Conservation (phyloP, 352 stramenopile genomes). For the Pythium sp. region DNA sequence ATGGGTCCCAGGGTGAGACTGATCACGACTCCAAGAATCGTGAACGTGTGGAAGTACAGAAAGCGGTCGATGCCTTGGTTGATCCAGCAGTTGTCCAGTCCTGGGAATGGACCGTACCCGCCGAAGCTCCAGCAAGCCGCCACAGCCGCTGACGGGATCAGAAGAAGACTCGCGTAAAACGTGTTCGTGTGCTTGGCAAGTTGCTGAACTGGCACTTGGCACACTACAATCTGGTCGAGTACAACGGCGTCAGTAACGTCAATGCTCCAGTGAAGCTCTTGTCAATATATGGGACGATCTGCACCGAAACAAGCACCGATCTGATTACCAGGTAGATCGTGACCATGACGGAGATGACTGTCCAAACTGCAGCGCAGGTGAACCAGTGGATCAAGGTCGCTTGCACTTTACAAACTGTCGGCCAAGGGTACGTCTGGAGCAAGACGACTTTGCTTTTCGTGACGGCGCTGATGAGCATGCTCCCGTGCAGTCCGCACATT, state of each 20-base stretch:
- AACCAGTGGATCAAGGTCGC: slow-evolving; percentile 31
- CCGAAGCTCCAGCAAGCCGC: slow-evolving; percentile 26
- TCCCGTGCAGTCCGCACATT: slow-evolving; percentile 27
- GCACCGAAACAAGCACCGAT: neutral
- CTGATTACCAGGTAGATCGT: slow-evolving; percentile 18
- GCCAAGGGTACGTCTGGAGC: slow-evolving; percentile 21
- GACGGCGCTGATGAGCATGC: slow-evolving; percentile 31
- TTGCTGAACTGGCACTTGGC: slow-evolving; percentile 21
- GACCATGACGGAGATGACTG: slow-evolving; percentile 22
- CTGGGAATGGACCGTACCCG: slow-evolving; percentile 27
- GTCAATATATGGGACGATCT: neutral
- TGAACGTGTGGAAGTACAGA: slow-evolving; percentile 36
- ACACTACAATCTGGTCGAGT: slow-evolving; percentile 22
- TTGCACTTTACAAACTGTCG: slow-evolving; percentile 25
- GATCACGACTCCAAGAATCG: slow-evolving; percentile 22
- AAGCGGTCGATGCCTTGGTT: slow-evolving; percentile 25
- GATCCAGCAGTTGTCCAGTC: slow-evolving; percentile 38
- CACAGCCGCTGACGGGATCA: slow-evolving; percentile 21
- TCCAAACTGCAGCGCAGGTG: slow-evolving; percentile 34
- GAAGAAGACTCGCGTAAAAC: slow-evolving; percentile 24
- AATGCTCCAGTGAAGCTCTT: neutral
- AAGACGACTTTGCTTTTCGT: slow-evolving; percentile 25
- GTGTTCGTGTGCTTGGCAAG: slow-evolving; percentile 18
- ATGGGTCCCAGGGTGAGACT: slow-evolving; percentile 17
- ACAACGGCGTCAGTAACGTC: neutral